A percentile compares a stretch with the other conserved stretches of the same genome.
Conservation (phyloP, 139 green algal species). For the Raphidocelis subcapitata region DNA sequence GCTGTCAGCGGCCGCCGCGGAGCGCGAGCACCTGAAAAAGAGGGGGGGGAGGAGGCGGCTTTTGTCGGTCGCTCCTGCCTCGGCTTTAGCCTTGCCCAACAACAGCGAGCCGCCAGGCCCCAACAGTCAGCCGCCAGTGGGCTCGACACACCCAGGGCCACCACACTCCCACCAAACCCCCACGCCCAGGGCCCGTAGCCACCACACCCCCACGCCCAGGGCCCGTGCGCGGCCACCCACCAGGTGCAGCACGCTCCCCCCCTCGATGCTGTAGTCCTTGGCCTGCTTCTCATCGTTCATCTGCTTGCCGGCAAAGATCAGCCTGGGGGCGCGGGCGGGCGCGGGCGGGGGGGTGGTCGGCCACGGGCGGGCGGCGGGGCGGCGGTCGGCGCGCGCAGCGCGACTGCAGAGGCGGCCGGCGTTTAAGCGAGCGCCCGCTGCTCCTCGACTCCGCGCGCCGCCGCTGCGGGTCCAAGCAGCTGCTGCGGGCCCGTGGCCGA, state of each 20-base stretch:
- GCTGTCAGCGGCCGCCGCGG: slow-evolving; percentile 26
- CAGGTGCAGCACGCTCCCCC: slow-evolving; percentile 95
- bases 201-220: too few relatives aligned
- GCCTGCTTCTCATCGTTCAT: slow-evolving; percentile 99
- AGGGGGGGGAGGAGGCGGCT: neutral
- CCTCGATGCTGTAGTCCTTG: slow-evolving; percentile 99
- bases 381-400: too few relatives aligned
- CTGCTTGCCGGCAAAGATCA: slow-evolving; percentile 98
- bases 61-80: neutral
- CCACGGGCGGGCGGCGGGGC: too few relatives aligned
- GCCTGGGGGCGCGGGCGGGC: slow-evolving; percentile 53
- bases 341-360: too few relatives aligned
- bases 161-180: too few relatives aligned
- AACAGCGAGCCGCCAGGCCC: neutral
- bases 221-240: slow-evolving; percentile 47
- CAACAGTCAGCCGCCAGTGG: neutral
- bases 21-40: slow-evolving; percentile 34
- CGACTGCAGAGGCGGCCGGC: too few relatives aligned
- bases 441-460: too few relatives aligned
- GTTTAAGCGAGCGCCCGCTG: too few relatives aligned
- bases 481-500: too few relatives aligned
- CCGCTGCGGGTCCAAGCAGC: too few relatives aligned
- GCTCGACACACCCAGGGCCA: neutral
- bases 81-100: neutral
- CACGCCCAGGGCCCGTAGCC: too few relatives aligned